Percentiles rank a stretch among this genome's conserved stretches.
Evolutionary conservation across 2,329 filamentous ascomycete species (phyloP).

Genomic region (Colletotrichum echinochloae): DNA sequence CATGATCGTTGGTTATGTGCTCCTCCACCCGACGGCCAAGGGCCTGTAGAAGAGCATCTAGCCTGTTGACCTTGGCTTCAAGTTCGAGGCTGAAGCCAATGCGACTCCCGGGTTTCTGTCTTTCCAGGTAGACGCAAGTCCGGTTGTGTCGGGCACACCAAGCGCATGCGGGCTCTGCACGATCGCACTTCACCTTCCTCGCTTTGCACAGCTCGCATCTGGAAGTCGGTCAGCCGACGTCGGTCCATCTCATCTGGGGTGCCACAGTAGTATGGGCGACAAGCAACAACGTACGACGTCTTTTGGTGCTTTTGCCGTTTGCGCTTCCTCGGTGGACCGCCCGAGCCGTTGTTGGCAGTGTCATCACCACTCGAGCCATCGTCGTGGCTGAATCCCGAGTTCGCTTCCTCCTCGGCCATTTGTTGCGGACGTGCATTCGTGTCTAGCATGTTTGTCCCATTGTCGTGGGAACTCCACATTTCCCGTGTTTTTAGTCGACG

Average conservation of each 20-base stretch:
- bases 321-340: conserved; percentile 50
- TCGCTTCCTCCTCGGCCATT: conserved; percentile 52
- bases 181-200: conserved; percentile 62
- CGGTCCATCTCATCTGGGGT: neutral
- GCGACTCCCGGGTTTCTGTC: conserved; percentile 75
- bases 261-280: conserved; percentile 1
- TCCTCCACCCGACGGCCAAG: conserved; percentile 57
- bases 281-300: conserved; percentile 53
- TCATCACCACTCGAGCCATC: conserved; percentile 55
- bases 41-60: conserved; percentile 59
- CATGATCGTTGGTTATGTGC: conserved; percentile 53
- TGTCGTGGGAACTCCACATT: conserved; percentile 48
- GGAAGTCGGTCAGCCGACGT: conserved; percentile 15
- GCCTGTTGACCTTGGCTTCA: conserved; percentile 65
- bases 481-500: conserved; percentile 31
- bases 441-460: conserved; percentile 45
- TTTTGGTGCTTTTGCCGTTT: conserved; percentile 57
- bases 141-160: conserved; percentile 78
- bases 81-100: conserved; percentile 73
- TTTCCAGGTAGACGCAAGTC: conserved; percentile 75
- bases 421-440: conserved; percentile 45
- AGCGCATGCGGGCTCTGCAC: conserved; percentile 71
- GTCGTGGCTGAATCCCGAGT: conserved; percentile 52
- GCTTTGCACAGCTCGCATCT: conserved; percentile 60
- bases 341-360: conserved; percentile 46